A percentile compares a stretch with the other conserved stretches of the same genome.
Conservation (phyloP, 441 rosid genomes). For the Kokia cookei region DNA sequence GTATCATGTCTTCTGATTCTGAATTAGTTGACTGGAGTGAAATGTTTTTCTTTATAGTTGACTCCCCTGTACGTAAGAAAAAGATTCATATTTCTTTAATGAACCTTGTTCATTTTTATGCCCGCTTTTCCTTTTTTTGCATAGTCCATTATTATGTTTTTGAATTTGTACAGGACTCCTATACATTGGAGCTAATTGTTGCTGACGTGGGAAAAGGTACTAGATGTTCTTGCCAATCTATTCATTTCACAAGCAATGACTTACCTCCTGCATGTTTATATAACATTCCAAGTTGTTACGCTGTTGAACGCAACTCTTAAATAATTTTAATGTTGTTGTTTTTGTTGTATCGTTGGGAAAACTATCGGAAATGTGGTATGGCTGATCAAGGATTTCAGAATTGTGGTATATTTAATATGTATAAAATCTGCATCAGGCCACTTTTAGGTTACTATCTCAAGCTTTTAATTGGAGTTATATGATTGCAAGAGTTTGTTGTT, state of each 20-base stretch:
- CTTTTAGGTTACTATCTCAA: background rate
- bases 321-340: background rate
- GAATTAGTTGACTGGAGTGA: conserved; percentile 82
- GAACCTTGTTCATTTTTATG: background rate
- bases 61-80: conserved; percentile 48
- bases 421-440: background rate
- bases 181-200: conserved; percentile 58
- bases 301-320: background rate
- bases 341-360: background rate
- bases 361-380: background rate
- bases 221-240: background rate
- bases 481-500: background rate
- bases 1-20: conserved; percentile 41
- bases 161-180: conserved; percentile 53
- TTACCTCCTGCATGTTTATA: background rate
- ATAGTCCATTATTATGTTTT: conserved; percentile 1
- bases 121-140: background rate
- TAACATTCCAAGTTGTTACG: background rate
- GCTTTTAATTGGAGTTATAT: background rate
- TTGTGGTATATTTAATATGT: background rate
- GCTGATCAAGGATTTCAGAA: background rate
- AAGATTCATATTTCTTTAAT: background rate
- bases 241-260: background rate
- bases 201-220: conserved; percentile 77
- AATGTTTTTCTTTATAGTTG: conserved; percentile 88